phyloP scores from a whole-genome alignment of 352 stramenopile species.

The Phytophthora sp. region DNA sequence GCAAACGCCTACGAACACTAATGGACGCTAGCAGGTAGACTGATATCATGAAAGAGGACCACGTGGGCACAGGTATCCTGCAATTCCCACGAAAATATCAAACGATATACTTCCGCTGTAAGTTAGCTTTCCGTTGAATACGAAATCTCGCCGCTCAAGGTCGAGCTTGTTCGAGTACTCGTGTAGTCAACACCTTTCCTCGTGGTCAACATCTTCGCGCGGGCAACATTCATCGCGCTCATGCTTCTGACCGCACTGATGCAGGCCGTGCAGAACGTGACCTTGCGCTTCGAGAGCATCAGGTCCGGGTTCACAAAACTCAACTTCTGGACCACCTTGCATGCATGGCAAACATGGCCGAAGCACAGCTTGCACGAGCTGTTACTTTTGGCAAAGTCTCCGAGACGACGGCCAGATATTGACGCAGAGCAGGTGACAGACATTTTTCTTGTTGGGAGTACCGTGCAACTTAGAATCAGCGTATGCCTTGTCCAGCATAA shows the following conservation, averaged over 20 bases:
- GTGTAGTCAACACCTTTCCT: constrained; percentile 10
- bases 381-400: constrained; percentile 16
- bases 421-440: constrained; percentile 21
- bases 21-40: no score
- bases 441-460: constrained; percentile 14
- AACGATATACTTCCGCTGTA: no score
- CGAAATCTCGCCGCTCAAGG: constrained; percentile 13
- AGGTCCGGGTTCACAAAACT: constrained; percentile 40
- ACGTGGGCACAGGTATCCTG: no score
- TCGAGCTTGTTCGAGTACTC: constrained; percentile 8
- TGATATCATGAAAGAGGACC: no score
- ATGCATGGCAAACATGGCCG: constrained; percentile 27
- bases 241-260: constrained; percentile 17
- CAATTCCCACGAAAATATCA: no score
- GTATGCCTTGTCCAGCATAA: constrained; percentile 33
- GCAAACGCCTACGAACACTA: no score
- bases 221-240: constrained; percentile 9
- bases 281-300: constrained; percentile 31
- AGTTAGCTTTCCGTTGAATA: not conserved
- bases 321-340: constrained; percentile 33
- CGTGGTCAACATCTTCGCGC: constrained; percentile 8
- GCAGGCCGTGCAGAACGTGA: constrained; percentile 38
- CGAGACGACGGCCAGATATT: constrained; percentile 6
- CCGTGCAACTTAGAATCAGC: constrained; percentile 1
- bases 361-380: constrained; percentile 37